These are phyloP conservation scores for Pseudozyma thailandica DNA, from an alignment of 1,284 basidiomycete species.

Conservation along the genomic window DNA sequence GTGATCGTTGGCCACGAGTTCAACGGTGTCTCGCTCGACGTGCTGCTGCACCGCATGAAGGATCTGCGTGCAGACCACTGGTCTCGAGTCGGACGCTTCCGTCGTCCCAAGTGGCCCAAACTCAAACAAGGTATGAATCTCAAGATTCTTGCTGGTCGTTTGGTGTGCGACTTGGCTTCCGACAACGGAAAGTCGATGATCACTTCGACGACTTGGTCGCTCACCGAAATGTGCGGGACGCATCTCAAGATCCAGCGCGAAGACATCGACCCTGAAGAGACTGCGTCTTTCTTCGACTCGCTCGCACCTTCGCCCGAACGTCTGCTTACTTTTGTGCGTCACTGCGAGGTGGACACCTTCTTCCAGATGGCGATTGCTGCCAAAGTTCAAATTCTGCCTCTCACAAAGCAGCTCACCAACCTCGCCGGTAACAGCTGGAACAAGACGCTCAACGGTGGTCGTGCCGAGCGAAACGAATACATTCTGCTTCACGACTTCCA, in stretches of 20 bases:
- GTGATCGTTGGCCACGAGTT: conserved; percentile 96
- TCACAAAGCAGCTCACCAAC: conserved; percentile 94
- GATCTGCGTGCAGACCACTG: conserved; percentile 81
- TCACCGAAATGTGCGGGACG: conserved; percentile 85
- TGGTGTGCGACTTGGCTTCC: conserved; percentile 91
- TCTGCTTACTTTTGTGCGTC: conserved; percentile 86
- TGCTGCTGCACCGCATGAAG: conserved; percentile 88
- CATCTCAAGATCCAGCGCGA: conserved; percentile 78
- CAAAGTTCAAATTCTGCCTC: conserved; percentile 86
- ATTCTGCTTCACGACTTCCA: conserved; percentile 99
- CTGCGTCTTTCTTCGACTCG: conserved; percentile 87
- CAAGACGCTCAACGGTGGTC: conserved; percentile 73
- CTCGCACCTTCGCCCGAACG: conserved; percentile 80
- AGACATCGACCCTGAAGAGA: conserved; percentile 91
- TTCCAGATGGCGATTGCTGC: conserved; percentile 94
- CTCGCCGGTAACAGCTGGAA: conserved; percentile 97
- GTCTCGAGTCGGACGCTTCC: conserved; percentile 92
- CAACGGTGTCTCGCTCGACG: conserved; percentile 88
- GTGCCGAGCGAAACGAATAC: conserved; percentile 98
- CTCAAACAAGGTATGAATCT: conserved; percentile 81
- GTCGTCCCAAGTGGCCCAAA: conserved; percentile 83
- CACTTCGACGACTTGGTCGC: conserved; percentile 87
- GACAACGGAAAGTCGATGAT: conserved; percentile 87
- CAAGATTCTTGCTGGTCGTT: conserved; percentile 82
- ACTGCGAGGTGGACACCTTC: conserved; percentile 92